These are phyloP conservation scores for Penicillium rolfsii DNA, from an alignment of 2,329 filamentous ascomycete species.

Conservation along the genomic window DNA sequence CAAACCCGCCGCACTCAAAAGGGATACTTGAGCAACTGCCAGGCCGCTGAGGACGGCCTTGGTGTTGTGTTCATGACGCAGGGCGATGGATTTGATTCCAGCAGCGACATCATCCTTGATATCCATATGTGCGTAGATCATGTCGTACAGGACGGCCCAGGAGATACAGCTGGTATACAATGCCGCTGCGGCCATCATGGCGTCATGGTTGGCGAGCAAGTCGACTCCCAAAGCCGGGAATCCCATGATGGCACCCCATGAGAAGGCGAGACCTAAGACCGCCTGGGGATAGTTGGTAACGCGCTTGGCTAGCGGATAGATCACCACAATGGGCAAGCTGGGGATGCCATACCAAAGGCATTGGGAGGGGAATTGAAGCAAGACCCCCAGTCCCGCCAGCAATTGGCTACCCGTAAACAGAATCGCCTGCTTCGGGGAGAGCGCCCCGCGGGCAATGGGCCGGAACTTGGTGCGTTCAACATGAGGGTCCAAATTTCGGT, in stretches of 20 bases:
- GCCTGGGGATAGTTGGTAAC: slow-evolving; percentile 58
- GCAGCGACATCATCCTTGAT: slow-evolving; percentile 54
- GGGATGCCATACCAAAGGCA: slow-evolving; percentile 50
- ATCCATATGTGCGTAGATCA: slow-evolving; percentile 58
- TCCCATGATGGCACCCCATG: slow-evolving; percentile 55
- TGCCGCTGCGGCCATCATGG: slow-evolving; percentile 43
- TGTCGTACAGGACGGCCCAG: slow-evolving; percentile 56
- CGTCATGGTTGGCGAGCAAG: slow-evolving; percentile 44
- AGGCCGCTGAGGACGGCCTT: slow-evolving; percentile 49
- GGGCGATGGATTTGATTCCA: slow-evolving; percentile 56
- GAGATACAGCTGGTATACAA: slow-evolving; percentile 53
- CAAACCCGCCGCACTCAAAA: slow-evolving; percentile 50
- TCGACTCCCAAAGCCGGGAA: slow-evolving; percentile 52
- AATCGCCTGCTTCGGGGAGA: slow-evolving; percentile 49
- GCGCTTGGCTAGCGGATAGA: slow-evolving; percentile 58
- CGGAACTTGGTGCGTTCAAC: slow-evolving; percentile 56
- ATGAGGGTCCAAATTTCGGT: slow-evolving; percentile 57
- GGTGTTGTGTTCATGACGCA: slow-evolving; percentile 53
- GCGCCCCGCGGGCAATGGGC: slow-evolving; percentile 56
- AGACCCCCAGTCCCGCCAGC: slow-evolving; percentile 45
- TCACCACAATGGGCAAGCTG: slow-evolving; percentile 48
- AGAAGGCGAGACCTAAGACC: slow-evolving; percentile 56
- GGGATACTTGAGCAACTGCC: slow-evolving; percentile 46
- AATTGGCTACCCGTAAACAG: slow-evolving; percentile 51
- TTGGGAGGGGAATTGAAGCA: slow-evolving; percentile 48